Evolutionary conservation across 208 protist genomes (phyloP).

Genomic region (Angomonas deanei): DNA sequence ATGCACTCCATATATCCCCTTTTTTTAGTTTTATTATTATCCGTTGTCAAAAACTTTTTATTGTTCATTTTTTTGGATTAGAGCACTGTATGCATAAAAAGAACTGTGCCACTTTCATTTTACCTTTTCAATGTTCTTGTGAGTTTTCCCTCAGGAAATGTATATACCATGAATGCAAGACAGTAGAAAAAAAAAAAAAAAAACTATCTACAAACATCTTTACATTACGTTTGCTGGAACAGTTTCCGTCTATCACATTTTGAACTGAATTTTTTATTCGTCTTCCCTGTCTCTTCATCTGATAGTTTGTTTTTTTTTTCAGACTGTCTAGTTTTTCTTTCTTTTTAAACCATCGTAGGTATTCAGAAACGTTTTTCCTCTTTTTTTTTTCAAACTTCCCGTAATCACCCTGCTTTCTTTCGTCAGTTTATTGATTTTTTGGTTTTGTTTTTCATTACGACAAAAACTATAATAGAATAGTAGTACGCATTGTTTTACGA

Average conservation of each 20-base stretch:
- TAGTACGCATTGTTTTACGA: background rate
- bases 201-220: no score
- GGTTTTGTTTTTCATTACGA: background rate
- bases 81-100: background rate
- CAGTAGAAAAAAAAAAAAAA: background rate
- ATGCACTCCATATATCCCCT: background rate
- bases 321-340: background rate
- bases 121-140: slow-evolving; percentile 3
- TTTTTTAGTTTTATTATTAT: background rate
- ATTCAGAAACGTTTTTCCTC: background rate
- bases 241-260: no score
- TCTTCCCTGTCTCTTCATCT: no score
- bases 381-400: background rate
- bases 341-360: background rate
- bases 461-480: background rate
- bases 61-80: background rate
- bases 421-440: slow-evolving; percentile 3
- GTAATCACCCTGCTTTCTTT: background rate
- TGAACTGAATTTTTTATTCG: no score
- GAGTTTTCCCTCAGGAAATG: background rate
- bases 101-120: background rate
- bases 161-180: background rate
- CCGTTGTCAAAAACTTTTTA: background rate
- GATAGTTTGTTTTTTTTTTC: slow-evolving; percentile 16
- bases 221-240: no score